Evolutionary conservation across 345 rosid species (phyloP), one percentile per base, ranked within the genome.

Genomic region (Xanthoceras sorbifolium): DNA sequence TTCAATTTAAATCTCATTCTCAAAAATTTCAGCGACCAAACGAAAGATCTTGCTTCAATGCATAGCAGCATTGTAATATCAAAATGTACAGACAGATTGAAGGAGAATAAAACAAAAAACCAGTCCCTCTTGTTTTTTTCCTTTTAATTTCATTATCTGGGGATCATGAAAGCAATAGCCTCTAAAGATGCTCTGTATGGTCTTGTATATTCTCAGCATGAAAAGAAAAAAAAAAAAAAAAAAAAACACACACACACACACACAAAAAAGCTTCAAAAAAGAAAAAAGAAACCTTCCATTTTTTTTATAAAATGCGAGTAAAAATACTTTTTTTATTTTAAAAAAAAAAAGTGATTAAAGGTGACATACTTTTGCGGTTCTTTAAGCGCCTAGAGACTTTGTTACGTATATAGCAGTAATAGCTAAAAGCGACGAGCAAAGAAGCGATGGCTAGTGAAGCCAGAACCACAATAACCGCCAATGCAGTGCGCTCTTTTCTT

Each of bases 331-430:
- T n/a, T n/a, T n/a, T n/a, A n/a, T n/a, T n/a, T n/a, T n/a, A n/a
- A 10, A 46, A 44, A 46, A 46, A 12, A 46, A 50, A 50, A 22
- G 9, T n/a, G n/a, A 22, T 50, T 44, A 38, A 79, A 40, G 1
- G 28, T 32, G n/a, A 67, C 89, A 82, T 73, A 88, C 92, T 76
- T 79, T 84, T 82, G 81, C 28, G 82, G 76, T 77, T 71, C 32
- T 69, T 88, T 48, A 72, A 82, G 78, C 86, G 96, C 78, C 85
- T 89, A 52, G 97, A 90, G 75, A 92, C 90, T 85, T 87, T 95
- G 89, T 84, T 89, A 23, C 94, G 92, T 20, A 95, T 87, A 69
- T 95, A 95, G 95, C 99, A 93, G 75, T 93, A 95, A 81, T 95
- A 95, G 83, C 98, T 89, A 82, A 92, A 90, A 17, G 96, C 98